A percentile compares a stretch with the other conserved stretches of the same genome.
These are phyloP conservation scores for Serendipita sp. DNA, from an alignment of 768 basidiomycete species.

Conservation along the genomic window DNA sequence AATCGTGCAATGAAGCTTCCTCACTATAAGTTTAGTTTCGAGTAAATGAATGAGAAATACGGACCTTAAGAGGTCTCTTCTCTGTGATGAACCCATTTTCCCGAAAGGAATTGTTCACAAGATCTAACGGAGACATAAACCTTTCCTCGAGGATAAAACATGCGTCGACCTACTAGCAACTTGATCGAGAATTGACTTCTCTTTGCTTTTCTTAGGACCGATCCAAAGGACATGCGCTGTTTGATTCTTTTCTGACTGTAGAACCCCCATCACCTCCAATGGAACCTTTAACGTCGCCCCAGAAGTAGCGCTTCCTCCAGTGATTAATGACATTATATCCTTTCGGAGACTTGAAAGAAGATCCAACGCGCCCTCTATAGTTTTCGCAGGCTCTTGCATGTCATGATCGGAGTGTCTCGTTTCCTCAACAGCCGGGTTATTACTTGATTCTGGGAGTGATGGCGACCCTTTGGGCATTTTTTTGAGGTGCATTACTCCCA, in stretches of 20 bases:
- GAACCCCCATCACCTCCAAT: not conserved
- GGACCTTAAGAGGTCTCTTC: conserved; percentile 23
- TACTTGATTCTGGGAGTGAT: not conserved
- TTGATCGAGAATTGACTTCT: not conserved
- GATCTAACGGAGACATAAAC: conserved; percentile 15
- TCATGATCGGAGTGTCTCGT: not conserved
- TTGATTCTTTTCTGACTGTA: not conserved
- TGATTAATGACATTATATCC: conserved; percentile 22
- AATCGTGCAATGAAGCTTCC: conserved; percentile 24
- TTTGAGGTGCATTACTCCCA: conserved; percentile 54
- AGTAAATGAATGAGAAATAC: not conserved
- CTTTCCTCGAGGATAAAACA: not conserved
- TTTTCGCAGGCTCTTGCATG: not conserved
- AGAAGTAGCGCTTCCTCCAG: not conserved
- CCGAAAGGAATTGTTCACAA: conserved; percentile 19
- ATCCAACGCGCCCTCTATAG: conserved; percentile 15
- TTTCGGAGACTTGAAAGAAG: conserved; percentile 18
- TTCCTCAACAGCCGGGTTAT: not conserved
- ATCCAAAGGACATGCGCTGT: not conserved
- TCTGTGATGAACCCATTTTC: conserved; percentile 21
- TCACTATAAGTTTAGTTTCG: not conserved
- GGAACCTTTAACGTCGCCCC: not conserved
- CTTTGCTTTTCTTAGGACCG: not conserved
- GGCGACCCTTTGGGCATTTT: not conserved
- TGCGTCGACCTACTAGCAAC: not conserved